These are phyloP conservation scores for Salicornia ramosissima DNA, from an alignment of 148 eudicot species.

Conservation along the genomic window DNA sequence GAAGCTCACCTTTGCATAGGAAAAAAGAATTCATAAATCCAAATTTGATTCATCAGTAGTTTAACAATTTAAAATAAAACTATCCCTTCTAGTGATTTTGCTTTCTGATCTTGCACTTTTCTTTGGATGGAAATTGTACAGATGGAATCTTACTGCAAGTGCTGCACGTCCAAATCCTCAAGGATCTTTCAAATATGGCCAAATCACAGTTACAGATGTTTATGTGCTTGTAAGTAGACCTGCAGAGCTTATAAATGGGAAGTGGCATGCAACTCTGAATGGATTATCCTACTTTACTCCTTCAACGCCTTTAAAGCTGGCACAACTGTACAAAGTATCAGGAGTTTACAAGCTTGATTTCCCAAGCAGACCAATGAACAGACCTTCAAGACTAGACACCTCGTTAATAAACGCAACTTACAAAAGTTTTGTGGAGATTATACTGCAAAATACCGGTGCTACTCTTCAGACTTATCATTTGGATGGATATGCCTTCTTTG, in stretches of 20 bases:
- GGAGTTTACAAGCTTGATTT: conserved; percentile 94
- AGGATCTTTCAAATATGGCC: conserved; percentile 91
- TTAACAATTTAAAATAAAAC: conserved; percentile 3
- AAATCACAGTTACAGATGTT: conserved; percentile 86
- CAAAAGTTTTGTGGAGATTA: conserved; percentile 90
- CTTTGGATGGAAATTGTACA: conserved; percentile 26
- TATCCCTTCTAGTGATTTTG: conserved; percentile 9
- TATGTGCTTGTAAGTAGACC: conserved; percentile 70
- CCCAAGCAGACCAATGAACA: conserved; percentile 72
- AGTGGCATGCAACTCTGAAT: conserved; percentile 75
- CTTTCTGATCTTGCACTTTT: conserved; percentile 18
- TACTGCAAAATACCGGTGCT: conserved; percentile 73
- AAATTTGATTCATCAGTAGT: background rate
- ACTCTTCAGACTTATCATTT: conserved; percentile 81
- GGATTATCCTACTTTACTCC: conserved; percentile 83
- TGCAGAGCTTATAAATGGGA: conserved; percentile 69
- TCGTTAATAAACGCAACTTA: conserved; percentile 82
- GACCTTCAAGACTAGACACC: conserved; percentile 76
- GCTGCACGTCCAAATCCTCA: conserved; percentile 99
- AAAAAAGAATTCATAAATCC: background rate
- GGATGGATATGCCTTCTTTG: conserved; percentile 93
- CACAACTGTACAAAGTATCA: conserved; percentile 69
- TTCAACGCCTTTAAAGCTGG: conserved; percentile 81
- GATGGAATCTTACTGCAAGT: conserved; percentile 91
- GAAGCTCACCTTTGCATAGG: background rate